Evolutionary conservation across 2,329 filamentous ascomycete species (phyloP), one percentile per base, ranked within the genome.

Genomic region (Dothidotthia symphoricarpi): DNA sequence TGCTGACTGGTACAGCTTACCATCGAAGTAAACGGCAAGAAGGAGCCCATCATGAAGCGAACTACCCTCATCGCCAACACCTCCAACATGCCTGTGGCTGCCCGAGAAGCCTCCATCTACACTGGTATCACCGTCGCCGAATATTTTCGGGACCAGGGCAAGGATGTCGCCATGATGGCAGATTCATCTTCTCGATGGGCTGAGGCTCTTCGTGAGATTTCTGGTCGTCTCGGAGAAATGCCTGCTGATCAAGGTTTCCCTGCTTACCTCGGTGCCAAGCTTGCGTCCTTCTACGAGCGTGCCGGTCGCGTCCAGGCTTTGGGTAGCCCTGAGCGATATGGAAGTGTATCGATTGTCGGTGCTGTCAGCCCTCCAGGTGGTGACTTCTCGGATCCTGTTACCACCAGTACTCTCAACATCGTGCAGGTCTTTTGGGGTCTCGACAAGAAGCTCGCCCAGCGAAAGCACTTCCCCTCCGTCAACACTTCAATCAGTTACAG

Each of bases 341-440:
- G 93, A 51, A 95, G 88, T 77, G 88, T 98, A 73, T 95, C 88
- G 67, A 96, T 98, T 59, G 93, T 98, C 59, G 93, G 90, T 63
- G 93, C 93, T 44, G 93, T 98, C 70, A 95, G 88, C 57, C 93
- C 93, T 35, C 93, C 93, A 10, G 93, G 91, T 75, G 93, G 93
- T 81, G 93, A 98, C 76, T 98, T 97, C 77, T 96, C 93, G 30
- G 93, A 98, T 72, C 93, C 93, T 14, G 93, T 98, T 63, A 98
- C 93, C 11, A 88, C 81, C 44, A 86, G 87, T 52, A 98, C 93
- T 14, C 83, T 98, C 31, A 82, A 86, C 80, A 98, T 98, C 64
- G 93, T 98, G 61, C 93, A 98, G 69, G 93, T 98, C 56, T 98
- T 98, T 76, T 98, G 93, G 93, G 93, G 93, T 78, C 80, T 97